These are phyloP conservation scores for Tulasnella sp. DNA, from an alignment of 768 basidiomycete genomes.

Conservation along the genomic window DNA sequence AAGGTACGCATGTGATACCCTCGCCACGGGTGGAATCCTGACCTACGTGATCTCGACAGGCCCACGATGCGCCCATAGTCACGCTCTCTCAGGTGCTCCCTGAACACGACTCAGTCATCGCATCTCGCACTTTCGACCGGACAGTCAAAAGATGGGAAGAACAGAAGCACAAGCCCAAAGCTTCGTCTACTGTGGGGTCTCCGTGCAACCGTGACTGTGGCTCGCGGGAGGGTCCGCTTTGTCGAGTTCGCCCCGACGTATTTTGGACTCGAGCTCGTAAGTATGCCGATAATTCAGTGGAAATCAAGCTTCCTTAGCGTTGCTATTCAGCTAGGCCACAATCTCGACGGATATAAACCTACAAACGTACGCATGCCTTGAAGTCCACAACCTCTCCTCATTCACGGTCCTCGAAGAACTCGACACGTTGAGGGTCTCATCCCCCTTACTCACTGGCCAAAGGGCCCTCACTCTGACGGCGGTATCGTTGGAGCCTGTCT, in stretches of 20 bases:
- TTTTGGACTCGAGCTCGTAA: constrained; percentile 82
- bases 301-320: background rate
- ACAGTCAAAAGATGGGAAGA: constrained; percentile 89
- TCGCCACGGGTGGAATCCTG: background rate
- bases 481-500: constrained; percentile 42
- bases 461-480: constrained; percentile 20
- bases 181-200: constrained; percentile 56
- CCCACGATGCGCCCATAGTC: constrained; percentile 89
- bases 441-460: constrained; percentile 36
- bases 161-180: constrained; percentile 33
- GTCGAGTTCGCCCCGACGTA: constrained; percentile 86
- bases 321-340: constrained; percentile 55
- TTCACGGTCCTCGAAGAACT: constrained; percentile 77
- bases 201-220: constrained; percentile 70
- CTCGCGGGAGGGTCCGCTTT: constrained; percentile 77
- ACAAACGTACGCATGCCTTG: constrained; percentile 86
- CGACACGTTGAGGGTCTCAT: constrained; percentile 60
- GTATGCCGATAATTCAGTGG: too few species aligned
- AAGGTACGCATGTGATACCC: constrained; percentile 53
- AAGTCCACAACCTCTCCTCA: constrained; percentile 50
- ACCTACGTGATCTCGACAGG: constrained; percentile 46
- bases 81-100: constrained; percentile 89
- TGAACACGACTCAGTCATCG: constrained; percentile 82
- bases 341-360: constrained; percentile 85
- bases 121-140: constrained; percentile 84